These are phyloP conservation scores for Helenozyma rhizophorensis DNA, from an alignment of 805 yeast species.

Conservation along the genomic window DNA sequence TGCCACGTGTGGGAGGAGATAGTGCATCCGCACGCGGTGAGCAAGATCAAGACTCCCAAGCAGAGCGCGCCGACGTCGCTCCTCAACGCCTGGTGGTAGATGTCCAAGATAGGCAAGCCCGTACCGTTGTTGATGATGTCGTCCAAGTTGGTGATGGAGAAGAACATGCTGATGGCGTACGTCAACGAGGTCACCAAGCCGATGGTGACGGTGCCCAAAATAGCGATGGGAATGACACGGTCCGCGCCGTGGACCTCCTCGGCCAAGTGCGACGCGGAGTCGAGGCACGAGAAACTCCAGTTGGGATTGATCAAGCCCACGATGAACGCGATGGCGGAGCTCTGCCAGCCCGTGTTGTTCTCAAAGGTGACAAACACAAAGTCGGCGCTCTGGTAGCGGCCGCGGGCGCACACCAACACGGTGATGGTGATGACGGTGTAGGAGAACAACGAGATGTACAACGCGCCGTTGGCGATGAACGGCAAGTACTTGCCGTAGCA, in stretches of 20 bases:
- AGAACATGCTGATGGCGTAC: constrained; percentile 38
- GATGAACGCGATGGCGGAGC: constrained; percentile 17
- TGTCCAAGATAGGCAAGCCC: constrained; percentile 39
- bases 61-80: constrained; percentile 34
- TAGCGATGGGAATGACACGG: constrained; percentile 36
- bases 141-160: constrained; percentile 30
- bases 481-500: constrained; percentile 35
- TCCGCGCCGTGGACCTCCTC: constrained; percentile 38
- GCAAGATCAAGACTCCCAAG: constrained; percentile 30
- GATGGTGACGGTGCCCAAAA: constrained; percentile 37
- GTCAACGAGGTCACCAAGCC: constrained; percentile 37
- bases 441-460: constrained; percentile 32
- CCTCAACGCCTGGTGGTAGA: constrained; percentile 35
- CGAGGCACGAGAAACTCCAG: constrained; percentile 35
- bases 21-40: constrained; percentile 37
- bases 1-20: constrained; percentile 41
- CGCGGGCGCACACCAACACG: constrained; percentile 35
- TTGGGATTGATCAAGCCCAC: constrained; percentile 20
- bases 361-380: constrained; percentile 21
- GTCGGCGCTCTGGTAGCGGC: constrained; percentile 30
- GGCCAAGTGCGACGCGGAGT: constrained; percentile 39
- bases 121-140: constrained; percentile 24
- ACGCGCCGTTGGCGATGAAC: constrained; percentile 28
- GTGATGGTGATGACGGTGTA: constrained; percentile 33
- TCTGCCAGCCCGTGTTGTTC: constrained; percentile 22